phyloP scores from a whole-genome alignment of 2,329 filamentous ascomycete genomes.

The Colletotrichum tamarilloi region DNA sequence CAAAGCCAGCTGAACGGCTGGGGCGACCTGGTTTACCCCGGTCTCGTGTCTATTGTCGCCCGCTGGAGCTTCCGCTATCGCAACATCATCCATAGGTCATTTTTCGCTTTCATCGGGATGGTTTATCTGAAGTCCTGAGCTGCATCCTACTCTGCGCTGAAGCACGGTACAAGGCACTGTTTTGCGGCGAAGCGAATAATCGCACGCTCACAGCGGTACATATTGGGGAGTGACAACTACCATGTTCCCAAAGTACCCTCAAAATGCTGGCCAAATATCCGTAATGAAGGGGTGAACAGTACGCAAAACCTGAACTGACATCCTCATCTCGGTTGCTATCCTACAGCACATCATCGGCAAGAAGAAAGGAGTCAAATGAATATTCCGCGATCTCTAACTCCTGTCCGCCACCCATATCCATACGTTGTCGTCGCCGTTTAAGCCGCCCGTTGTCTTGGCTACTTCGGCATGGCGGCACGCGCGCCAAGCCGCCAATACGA shows the following conservation, averaged over 20 bases:
- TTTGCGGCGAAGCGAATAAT: neutral
- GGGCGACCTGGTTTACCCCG: constrained; percentile 1
- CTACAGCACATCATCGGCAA: neutral
- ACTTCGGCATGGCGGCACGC: constrained; percentile 27
- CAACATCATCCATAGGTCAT: neutral
- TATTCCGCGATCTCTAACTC: neutral
- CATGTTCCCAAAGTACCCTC: too few relatives aligned
- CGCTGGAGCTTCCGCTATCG: neutral
- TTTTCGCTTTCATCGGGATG: neutral
- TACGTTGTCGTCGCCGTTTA: neutral
- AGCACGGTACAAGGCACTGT: neutral
- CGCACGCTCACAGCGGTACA: neutral
- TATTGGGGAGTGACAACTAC: neutral
- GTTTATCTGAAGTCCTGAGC: neutral
- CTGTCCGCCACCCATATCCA: neutral
- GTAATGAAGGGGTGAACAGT: neutral
- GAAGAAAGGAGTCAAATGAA: neutral
- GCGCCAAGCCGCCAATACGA: constrained; percentile 30
- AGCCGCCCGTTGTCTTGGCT: constrained; percentile 19
- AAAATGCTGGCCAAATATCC: neutral
- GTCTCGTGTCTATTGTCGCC: neutral
- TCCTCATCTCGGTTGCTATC: constrained; percentile 18
- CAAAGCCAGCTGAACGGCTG: neutral
- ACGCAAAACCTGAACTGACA: neutral
- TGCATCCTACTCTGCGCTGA: too few relatives aligned